Conservation (phyloP, 495 filamentous ascomycete species). For the Talaromyces liani region DNA sequence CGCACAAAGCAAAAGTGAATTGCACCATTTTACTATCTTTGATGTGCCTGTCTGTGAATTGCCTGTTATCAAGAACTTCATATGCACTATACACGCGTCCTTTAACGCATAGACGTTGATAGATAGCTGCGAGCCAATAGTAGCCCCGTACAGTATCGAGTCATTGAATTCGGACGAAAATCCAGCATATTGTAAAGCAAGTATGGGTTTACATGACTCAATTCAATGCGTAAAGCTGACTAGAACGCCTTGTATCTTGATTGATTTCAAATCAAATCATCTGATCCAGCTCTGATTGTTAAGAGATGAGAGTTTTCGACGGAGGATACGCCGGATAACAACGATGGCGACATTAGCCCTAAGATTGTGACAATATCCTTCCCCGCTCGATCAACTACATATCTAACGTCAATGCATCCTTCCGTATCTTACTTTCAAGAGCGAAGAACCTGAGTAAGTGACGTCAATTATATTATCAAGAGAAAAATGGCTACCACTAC, state of each 20-base stretch:
- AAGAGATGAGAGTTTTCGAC: neutral
- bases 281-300: neutral
- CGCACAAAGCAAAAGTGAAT: neutral
- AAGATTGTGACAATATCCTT: slow-evolving; percentile 1
- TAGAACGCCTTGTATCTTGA: neutral
- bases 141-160: neutral
- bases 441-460: neutral
- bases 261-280: slow-evolving; percentile 1
- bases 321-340: neutral
- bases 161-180: neutral
- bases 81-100: neutral
- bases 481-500: slow-evolving; percentile 4
- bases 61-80: neutral
- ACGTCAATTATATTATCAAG: neutral
- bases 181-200: neutral
- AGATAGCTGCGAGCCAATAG: neutral
- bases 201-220: neutral
- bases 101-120: neutral
- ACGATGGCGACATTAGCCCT: slow-evolving; percentile 5
- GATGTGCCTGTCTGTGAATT: neutral
- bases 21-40: neutral
- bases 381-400: slow-evolving; percentile 1
- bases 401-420: neutral
- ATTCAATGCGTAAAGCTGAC: neutral
- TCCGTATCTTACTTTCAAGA: neutral